Percentiles rank a stretch among this genome's conserved stretches.
phyloP scores from a whole-genome alignment of 73 alveolate genomes.

The Paramecium caudatum region DNA sequence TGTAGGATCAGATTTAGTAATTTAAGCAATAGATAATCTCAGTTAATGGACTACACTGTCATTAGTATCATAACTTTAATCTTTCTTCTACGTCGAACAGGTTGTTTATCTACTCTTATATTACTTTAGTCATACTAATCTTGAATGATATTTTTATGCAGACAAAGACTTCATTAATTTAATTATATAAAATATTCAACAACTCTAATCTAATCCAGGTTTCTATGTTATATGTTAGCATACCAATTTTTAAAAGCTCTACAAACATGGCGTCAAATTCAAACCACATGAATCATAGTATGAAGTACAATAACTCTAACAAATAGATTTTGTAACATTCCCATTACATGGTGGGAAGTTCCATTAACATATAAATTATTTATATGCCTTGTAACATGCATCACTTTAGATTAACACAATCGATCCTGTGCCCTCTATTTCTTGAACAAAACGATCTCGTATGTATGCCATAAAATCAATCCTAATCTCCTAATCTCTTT shows the following conservation, averaged over 20 bases:
- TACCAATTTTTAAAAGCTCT: conserved; percentile 35
- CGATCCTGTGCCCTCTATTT: not conserved
- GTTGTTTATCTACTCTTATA: conserved; percentile 49
- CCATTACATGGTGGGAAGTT: conserved; percentile 53
- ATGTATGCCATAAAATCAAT: not conserved
- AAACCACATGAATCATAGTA: not conserved
- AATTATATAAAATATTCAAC: conserved; percentile 43
- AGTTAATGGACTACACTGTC: not conserved
- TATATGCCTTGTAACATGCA: conserved; percentile 47
- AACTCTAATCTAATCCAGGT: conserved; percentile 51
- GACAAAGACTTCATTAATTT: conserved; percentile 20
- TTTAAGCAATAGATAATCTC: too few species aligned
- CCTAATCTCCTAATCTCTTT: conserved; percentile 10
- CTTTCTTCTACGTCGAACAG: conserved; percentile 43
- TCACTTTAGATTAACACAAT: conserved; percentile 5
- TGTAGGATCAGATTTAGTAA: not conserved
- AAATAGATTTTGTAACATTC: not conserved
- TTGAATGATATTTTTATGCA: not conserved
- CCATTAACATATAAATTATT: conserved; percentile 46
- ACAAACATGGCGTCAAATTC: conserved; percentile 40
- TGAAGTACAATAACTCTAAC: conserved; percentile 9
- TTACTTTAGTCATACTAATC: conserved; percentile 26
- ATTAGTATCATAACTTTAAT: conserved; percentile 6
- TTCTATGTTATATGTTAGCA: not conserved
- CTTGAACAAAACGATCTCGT: conserved; percentile 14